These are phyloP conservation scores for Neonectria sp. DNA, from an alignment of 2,329 filamentous ascomycete species.

Conservation along the genomic window DNA sequence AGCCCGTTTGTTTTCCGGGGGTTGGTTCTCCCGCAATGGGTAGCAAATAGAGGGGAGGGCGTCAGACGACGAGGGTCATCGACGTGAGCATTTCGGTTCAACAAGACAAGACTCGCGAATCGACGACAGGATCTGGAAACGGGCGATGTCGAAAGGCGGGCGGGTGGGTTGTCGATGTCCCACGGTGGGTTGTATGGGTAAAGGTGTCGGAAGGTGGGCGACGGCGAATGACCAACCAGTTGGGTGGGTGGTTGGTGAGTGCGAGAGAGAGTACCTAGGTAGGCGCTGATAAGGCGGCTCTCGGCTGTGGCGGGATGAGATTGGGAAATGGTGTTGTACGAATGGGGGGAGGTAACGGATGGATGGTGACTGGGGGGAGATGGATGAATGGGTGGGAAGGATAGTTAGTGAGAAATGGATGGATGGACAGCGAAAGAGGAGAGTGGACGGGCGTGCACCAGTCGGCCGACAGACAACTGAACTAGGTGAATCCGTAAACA, in stretches of 20 bases:
- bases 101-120: conserved; percentile 1
- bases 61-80: conserved; percentile 48
- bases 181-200: background rate
- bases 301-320: conserved; percentile 9
- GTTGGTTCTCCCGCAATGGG: conserved; percentile 43
- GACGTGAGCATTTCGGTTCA: conserved; percentile 45
- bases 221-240: background rate
- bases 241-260: conserved; percentile 7
- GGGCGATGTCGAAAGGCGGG: conserved; percentile 1
- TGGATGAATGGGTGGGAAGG: background rate
- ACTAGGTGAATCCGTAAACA: background rate
- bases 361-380: background rate
- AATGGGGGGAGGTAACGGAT: conserved; percentile 1
- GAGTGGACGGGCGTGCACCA: too few species aligned
- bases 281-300: conserved; percentile 8
- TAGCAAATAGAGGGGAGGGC: conserved; percentile 38
- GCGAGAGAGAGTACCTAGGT: background rate
- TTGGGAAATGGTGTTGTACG: conserved; percentile 9
- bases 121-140: conserved; percentile 3
- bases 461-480: background rate
- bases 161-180: conserved; percentile 2
- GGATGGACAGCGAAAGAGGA: too few species aligned
- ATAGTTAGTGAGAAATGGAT: too few species aligned
- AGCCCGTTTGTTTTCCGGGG: conserved; percentile 38
- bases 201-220: background rate